Conservation (phyloP, 2,329 filamentous ascomycete species). For the Beauveria brongniartii region DNA sequence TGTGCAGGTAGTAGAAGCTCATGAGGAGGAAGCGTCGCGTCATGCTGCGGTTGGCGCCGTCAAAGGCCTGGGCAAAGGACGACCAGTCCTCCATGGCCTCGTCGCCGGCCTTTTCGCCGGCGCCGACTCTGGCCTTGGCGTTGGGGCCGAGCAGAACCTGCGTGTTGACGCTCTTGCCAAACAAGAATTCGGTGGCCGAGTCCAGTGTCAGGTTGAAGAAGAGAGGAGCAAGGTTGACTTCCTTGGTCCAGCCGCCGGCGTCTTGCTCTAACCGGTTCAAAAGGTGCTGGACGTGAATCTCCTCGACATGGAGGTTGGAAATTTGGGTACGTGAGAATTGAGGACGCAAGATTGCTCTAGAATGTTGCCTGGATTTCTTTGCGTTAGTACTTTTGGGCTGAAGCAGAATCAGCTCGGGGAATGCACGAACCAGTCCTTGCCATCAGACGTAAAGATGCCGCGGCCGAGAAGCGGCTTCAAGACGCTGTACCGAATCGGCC, state of each 20-base stretch:
- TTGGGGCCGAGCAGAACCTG: conserved; percentile 20
- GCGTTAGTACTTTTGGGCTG: background rate
- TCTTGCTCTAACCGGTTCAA: background rate
- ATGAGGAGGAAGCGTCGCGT: background rate
- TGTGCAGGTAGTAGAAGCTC: conserved; percentile 1
- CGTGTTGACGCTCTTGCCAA: conserved; percentile 42
- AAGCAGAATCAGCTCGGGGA: background rate
- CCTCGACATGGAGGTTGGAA: conserved; percentile 15
- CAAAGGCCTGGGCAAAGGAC: background rate
- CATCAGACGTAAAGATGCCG: conserved; percentile 13
- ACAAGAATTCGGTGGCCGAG: conserved; percentile 44
- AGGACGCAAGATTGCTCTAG: conserved; percentile 24
- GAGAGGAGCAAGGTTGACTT: conserved; percentile 34
- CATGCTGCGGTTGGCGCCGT: background rate
- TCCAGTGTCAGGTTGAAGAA: conserved; percentile 40
- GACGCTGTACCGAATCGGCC: background rate
- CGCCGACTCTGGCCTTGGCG: background rate
- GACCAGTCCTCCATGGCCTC: conserved; percentile 3
- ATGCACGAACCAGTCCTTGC: conserved; percentile 2
- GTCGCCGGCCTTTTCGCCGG: background rate
- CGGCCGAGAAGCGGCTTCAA: conserved; percentile 12
- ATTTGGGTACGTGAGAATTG: conserved; percentile 19
- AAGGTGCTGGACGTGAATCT: conserved; percentile 16
- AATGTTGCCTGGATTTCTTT: conserved; percentile 21
- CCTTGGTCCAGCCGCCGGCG: background rate